A percentile compares a stretch with the other conserved stretches of the same genome.
These are phyloP conservation scores for Kazachstania viticola DNA, from an alignment of 805 yeast species.

Conservation along the genomic window DNA sequence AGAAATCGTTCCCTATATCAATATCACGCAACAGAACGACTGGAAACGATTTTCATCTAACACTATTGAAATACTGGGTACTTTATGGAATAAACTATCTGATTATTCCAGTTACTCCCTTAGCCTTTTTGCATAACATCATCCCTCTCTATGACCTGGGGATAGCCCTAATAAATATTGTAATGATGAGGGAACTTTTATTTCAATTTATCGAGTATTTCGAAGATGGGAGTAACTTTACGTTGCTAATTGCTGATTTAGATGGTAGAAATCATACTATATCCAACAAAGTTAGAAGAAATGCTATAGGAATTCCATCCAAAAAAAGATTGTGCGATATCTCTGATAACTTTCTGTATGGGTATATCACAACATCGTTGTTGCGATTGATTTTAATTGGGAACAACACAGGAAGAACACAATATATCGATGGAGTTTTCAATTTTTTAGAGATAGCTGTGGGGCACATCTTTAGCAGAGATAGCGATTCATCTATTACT, in stretches of 20 bases:
- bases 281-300: too few species aligned
- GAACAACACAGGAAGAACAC: neutral
- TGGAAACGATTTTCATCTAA: conserved; percentile 2
- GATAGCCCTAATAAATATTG: conserved; percentile 3
- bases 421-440: neutral
- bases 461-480: too few species aligned
- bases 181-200: conserved; percentile 10
- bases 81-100: conserved; percentile 9
- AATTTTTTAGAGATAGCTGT: neutral
- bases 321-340: too few species aligned
- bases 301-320: too few species aligned
- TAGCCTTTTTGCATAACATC: conserved; percentile 4
- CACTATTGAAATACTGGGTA: conserved; percentile 16
- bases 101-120: conserved; percentile 8
- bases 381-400: too few species aligned
- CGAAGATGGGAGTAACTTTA: conserved; percentile 9
- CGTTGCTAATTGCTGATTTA: conserved; percentile 7
- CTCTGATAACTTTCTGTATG: conserved; percentile 3
- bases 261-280: neutral
- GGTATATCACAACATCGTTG: neutral
- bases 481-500: neutral
- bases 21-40: too few species aligned
- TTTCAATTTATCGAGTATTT: conserved; percentile 10
- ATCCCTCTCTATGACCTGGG: conserved; percentile 9
- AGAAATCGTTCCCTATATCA: too few species aligned